Percentiles rank a stretch among this genome's conserved stretches.
Conservation (phyloP, 1,139 yeast genomes). For the Geotrichum restrictum region DNA sequence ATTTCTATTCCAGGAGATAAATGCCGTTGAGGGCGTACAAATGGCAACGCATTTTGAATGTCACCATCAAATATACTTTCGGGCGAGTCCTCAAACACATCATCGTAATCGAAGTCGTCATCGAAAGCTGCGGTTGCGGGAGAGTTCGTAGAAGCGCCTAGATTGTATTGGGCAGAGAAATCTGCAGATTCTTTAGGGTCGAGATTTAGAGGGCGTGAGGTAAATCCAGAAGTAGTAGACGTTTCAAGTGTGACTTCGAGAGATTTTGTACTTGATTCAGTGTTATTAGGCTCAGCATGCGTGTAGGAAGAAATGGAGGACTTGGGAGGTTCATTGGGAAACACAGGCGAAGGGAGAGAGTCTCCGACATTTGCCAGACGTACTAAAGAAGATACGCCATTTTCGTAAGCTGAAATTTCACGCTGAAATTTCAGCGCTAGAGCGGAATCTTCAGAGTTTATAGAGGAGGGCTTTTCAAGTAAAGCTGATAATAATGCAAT, state of each 20-base stretch:
- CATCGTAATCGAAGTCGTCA: constrained; percentile 10
- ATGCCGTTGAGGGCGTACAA: neutral
- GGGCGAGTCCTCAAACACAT: constrained; percentile 1
- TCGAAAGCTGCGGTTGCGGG: constrained; percentile 2
- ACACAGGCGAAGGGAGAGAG: neutral
- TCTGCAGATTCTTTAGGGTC: neutral
- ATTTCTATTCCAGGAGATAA: constrained; percentile 15
- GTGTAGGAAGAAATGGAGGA: neutral
- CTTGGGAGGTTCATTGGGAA: neutral
- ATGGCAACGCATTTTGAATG: neutral
- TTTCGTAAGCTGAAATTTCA: constrained; percentile 3
- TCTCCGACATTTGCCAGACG: neutral
- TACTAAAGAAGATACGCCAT: neutral
- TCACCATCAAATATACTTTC: neutral
- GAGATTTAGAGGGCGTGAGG: neutral
- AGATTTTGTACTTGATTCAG: neutral
- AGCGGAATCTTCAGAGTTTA: neutral
- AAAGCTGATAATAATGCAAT: constrained; percentile 3
- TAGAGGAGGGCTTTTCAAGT: neutral
- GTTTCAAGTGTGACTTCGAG: neutral
- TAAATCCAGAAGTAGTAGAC: neutral
- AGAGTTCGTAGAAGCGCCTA: neutral
- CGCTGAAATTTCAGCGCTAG: neutral
- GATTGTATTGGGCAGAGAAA: neutral
- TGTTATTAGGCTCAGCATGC: neutral